A percentile compares a stretch with the other conserved stretches of the same genome.
These are phyloP conservation scores for Urostyla sp. DNA, from an alignment of 73 alveolate species.

Conservation along the genomic window DNA sequence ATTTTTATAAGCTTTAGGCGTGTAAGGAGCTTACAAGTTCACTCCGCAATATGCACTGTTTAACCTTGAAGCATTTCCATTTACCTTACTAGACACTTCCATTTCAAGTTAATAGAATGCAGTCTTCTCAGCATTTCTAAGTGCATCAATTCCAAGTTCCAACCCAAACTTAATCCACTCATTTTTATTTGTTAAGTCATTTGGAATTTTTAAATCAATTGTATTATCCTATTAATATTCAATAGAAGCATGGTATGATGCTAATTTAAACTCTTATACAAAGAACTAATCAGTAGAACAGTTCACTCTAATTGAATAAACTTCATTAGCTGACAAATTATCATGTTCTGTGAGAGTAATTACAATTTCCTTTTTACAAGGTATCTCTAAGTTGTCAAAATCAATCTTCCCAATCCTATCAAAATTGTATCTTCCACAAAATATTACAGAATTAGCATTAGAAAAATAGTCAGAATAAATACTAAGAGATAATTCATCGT, in stretches of 20 bases:
- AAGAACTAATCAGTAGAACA: not conserved
- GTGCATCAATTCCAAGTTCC: not conserved
- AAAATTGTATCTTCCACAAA: slow-evolving; percentile 4
- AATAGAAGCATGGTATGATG: not conserved
- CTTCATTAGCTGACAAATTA: not conserved
- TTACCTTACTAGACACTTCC: not conserved
- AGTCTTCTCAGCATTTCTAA: not conserved
- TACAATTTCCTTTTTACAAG: slow-evolving; percentile 1
- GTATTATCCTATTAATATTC: not conserved
- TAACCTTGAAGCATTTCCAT: not conserved
- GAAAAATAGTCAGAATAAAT: not conserved
- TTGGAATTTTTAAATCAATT: not conserved
- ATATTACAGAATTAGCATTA: not conserved
- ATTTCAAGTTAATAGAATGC: not conserved
- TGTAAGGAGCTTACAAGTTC: not conserved
- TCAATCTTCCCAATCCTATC: not conserved
- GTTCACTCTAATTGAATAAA: not conserved
- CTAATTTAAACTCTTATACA: not conserved
- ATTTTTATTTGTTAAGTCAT: too few relatives aligned
- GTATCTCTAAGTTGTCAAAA: not conserved
- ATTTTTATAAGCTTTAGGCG: not conserved
- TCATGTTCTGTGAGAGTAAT: not conserved
- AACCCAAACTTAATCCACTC: too few relatives aligned
- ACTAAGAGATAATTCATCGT: not conserved
- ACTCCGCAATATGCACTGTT: not conserved